Base-by-base conservation (phyloP, 257 asterid genomes). In the Ehretia macrophylla region DNA sequence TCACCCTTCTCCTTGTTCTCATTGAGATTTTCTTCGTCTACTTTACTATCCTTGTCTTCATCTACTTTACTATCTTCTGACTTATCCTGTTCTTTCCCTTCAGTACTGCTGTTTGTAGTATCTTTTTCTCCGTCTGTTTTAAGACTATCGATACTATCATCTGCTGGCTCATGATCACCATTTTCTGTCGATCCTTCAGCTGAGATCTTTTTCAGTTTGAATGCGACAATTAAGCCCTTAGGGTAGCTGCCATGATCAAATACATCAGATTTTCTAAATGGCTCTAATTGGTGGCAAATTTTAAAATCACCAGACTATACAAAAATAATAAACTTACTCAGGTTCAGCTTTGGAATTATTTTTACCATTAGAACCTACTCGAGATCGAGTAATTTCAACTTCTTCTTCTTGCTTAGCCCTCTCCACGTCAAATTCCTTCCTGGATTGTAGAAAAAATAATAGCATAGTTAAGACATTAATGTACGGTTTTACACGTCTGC, bases 181-280 rank as follows among this genome's bases (percentile, higher is more conserved):
- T 71, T 85, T 58, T 72, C 63, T 4, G 66, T 14, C 32, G 86
- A 70, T 61, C 56, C 86, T 47, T 68, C 72, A 65, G 62, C 63
- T 19, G 81, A 72, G 58, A 74, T 77, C 46, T 76, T 82, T 81
- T 80, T 93, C 78, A 93, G 68, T 54, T 74, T 85, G 71, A 93
- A 86, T 37, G 96, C 82, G 63, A 93, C 79, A 63, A 89, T 87
- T 68, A 93, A 72, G 60, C 95, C 96, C 72, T 77, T 85, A 10
- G 99, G 97, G 37, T 83, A 93, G 68, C 97, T 89, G 93, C 77
- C 53, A 80, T 58, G 53, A 67, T 52, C 55, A 62, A 18, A 39
- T 1, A 17, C 32, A 60, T 59, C 48, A 49, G 51, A 57, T 69
- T 65, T 64, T 56, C 18, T 11, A 42, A 16, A 56, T 48, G 17